Percentiles rank a stretch among this genome's conserved stretches.
Conservation (phyloP, 2,329 filamentous ascomycete species). For the Piedraia hortae region DNA sequence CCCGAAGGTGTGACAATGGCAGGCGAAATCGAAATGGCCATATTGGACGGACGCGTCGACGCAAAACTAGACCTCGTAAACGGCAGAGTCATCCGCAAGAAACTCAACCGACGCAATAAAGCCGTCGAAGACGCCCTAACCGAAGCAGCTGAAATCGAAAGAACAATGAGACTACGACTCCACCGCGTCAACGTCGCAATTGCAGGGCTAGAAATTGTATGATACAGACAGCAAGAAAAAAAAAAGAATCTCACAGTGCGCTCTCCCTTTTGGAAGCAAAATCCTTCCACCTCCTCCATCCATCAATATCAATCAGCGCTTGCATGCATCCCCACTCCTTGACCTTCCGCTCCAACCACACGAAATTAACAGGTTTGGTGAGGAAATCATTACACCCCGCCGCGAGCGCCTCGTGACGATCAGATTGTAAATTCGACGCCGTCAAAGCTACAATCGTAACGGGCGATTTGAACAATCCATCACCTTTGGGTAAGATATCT, state of each 20-base stretch:
- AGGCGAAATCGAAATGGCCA: constrained; percentile 51
- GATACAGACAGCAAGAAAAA: neutral
- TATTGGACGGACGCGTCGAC: constrained; percentile 40
- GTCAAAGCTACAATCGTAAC: constrained; percentile 96
- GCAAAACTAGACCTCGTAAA: constrained; percentile 69
- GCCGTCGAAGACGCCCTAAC: constrained; percentile 44
- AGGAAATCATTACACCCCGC: constrained; percentile 96
- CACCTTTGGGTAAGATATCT: constrained; percentile 38
- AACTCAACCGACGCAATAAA: constrained; percentile 34
- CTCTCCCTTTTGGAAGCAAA: constrained; percentile 20
- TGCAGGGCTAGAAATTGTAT: constrained; percentile 36
- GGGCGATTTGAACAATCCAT: constrained; percentile 62
- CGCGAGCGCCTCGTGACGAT: constrained; percentile 78
- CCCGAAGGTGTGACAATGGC: constrained; percentile 27
- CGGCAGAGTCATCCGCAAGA: constrained; percentile 44
- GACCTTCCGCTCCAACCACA: constrained; percentile 90
- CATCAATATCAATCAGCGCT: constrained; percentile 91
- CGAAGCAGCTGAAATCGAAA: constrained; percentile 42
- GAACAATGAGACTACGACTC: constrained; percentile 47
- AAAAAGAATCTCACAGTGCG: neutral
- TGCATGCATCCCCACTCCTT: constrained; percentile 99
- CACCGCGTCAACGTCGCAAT: constrained; percentile 48
- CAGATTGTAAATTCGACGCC: constrained; percentile 77
- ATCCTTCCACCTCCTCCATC: constrained; percentile 93
- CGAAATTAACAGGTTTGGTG: constrained; percentile 88